Evolutionary conservation across 805 yeast genomes (phyloP).

Genomic region (Nakazawaea ishiwadae): DNA sequence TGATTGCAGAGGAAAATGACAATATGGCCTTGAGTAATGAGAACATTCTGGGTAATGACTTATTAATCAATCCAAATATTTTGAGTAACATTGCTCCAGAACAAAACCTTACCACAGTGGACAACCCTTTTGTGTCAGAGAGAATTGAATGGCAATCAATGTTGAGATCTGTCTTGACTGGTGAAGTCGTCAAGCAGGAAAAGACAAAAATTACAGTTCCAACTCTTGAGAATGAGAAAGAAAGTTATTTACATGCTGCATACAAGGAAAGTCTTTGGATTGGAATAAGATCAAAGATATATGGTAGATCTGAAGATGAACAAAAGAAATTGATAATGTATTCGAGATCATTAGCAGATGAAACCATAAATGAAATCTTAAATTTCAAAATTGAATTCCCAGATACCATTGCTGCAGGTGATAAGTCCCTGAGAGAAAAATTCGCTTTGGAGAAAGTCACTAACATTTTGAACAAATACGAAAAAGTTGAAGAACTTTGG

Average conservation of each 20-base stretch:
- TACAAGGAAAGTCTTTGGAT: slow-evolving; percentile 79
- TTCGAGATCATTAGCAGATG: slow-evolving; percentile 69
- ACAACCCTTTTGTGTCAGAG: slow-evolving; percentile 48
- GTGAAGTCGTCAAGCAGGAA: slow-evolving; percentile 90
- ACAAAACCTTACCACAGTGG: slow-evolving; percentile 5
- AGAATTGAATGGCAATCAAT: slow-evolving; percentile 95
- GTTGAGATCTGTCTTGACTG: slow-evolving; percentile 85
- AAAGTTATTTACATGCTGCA: slow-evolving; percentile 45
- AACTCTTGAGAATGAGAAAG: slow-evolving; percentile 33
- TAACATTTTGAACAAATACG: slow-evolving; percentile 53
- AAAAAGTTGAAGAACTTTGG: slow-evolving; percentile 73
- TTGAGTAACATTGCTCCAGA: slow-evolving; percentile 9
- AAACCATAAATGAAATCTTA: slow-evolving; percentile 62
- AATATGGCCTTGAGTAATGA: slow-evolving; percentile 2
- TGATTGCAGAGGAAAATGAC: slow-evolving; percentile 7
- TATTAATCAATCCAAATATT: slow-evolving; percentile 11
- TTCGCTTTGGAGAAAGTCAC: slow-evolving; percentile 48
- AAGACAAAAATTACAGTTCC: slow-evolving; percentile 69
- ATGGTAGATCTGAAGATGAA: slow-evolving; percentile 75
- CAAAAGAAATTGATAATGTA: slow-evolving; percentile 67
- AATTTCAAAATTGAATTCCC: slow-evolving; percentile 53
- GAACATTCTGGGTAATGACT: slow-evolving; percentile 3
- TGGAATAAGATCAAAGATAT: slow-evolving; percentile 77
- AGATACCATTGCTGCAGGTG: slow-evolving; percentile 19
- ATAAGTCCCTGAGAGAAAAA: slow-evolving; percentile 17